Evolutionary conservation across 345 rosid genomes (phyloP).

Genomic region (Moricandia moricandioides): DNA sequence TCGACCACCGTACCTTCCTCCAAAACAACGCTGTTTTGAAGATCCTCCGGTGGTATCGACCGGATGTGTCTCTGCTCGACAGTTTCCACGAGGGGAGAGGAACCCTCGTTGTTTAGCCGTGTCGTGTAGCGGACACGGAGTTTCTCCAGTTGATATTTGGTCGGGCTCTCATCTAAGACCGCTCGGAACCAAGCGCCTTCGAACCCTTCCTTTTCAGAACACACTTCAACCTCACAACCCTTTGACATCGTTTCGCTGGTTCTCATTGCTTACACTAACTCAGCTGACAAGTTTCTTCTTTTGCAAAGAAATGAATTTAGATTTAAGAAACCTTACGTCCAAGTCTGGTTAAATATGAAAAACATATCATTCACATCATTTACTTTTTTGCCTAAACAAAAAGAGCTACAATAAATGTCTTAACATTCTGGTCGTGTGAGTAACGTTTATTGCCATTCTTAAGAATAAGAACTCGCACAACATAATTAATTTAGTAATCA

Average conservation of each 20-base stretch:
- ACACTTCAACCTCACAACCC: constrained; percentile 51
- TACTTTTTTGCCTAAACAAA: neutral
- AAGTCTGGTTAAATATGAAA: neutral
- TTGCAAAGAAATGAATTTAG: neutral
- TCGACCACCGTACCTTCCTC: constrained; percentile 45
- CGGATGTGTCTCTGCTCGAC: constrained; percentile 45
- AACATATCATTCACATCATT: neutral
- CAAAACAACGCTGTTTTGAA: constrained; percentile 14
- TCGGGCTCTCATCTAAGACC: constrained; percentile 40
- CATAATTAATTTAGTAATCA: neutral
- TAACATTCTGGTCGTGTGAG: too few species aligned
- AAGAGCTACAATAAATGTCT: neutral
- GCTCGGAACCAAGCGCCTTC: constrained; percentile 56
- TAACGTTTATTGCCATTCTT: neutral
- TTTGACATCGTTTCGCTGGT: neutral
- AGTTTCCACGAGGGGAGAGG: constrained; percentile 23
- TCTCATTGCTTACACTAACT: neutral
- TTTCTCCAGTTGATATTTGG: constrained; percentile 34
- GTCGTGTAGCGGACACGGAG: constrained; percentile 42
- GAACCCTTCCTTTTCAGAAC: constrained; percentile 55
- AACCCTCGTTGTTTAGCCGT: constrained; percentile 41
- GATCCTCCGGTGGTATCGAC: constrained; percentile 43
- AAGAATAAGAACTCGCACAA: neutral
- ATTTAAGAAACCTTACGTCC: neutral
- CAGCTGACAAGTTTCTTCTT: neutral